phyloP scores from a whole-genome alignment of 2,329 filamentous ascomycete species.

The Colletotrichum abscissum region DNA sequence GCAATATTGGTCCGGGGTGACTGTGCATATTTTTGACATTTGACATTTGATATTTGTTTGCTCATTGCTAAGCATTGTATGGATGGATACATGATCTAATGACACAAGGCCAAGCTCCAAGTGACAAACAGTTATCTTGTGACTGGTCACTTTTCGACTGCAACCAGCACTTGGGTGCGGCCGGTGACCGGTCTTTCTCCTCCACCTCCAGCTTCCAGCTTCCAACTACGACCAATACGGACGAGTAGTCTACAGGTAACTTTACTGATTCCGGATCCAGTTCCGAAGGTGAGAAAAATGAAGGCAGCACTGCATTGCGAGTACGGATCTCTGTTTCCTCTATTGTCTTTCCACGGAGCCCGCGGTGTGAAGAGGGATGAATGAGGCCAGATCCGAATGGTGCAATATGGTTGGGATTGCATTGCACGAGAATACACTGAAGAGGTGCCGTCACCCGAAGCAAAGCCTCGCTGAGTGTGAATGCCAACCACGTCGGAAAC shows the following conservation, averaged over 20 bases:
- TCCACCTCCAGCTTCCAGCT: too few relatives aligned
- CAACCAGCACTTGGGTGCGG: not conserved
- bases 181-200: not conserved
- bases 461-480: not conserved
- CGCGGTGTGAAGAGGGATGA: not conserved
- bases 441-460: not conserved
- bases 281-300: not conserved
- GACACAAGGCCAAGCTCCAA: slow-evolving; percentile 12
- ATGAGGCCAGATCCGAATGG: not conserved
- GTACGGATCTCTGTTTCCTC: not conserved
- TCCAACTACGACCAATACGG: not conserved
- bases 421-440: not conserved
- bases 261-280: not conserved
- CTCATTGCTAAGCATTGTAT: not conserved
- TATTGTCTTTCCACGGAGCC: not conserved
- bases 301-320: not conserved
- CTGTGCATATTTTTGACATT: not conserved
- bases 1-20: not conserved
- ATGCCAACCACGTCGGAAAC: not conserved
- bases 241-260: too few relatives aligned
- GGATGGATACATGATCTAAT: slow-evolving; percentile 8
- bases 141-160: slow-evolving; percentile 16
- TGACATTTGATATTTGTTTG: slow-evolving; percentile 7
- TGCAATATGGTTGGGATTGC: not conserved
- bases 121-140: slow-evolving; percentile 15